Evolutionary conservation across 2,329 filamentous ascomycete genomes (phyloP).

Genomic region (Talaromyces amestolkiae): DNA sequence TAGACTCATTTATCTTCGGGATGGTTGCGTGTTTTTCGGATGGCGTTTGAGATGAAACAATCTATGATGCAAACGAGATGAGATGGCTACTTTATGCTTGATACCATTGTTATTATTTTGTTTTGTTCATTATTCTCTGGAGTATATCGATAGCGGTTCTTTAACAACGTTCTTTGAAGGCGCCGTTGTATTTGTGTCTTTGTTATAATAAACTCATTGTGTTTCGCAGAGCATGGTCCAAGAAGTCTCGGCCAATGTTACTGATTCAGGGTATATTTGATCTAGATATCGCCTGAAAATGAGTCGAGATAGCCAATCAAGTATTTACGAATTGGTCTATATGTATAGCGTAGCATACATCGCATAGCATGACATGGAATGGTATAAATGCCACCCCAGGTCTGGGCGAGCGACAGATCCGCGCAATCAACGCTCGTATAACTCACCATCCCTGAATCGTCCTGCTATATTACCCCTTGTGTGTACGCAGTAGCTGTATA

Average conservation of each 20-base stretch:
- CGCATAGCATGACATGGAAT: background rate
- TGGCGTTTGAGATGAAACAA: background rate
- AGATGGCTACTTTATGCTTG: background rate
- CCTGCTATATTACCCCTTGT: background rate
- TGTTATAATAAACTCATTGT: background rate
- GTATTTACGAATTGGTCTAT: background rate
- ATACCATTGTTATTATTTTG: background rate
- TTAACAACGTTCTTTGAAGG: background rate
- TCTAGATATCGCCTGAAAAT: background rate
- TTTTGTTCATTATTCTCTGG: background rate
- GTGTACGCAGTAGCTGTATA: background rate
- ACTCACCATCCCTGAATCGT: background rate
- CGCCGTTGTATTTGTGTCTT: background rate
- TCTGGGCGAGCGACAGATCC: background rate
- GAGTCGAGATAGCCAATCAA: background rate
- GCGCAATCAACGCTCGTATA: background rate
- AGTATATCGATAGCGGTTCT: background rate
- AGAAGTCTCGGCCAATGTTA: background rate
- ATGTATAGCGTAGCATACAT: background rate
- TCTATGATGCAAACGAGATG: background rate
- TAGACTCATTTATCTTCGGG: conserved; percentile 1
- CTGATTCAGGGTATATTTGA: background rate
- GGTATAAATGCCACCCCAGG: background rate
- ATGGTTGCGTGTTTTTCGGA: background rate
- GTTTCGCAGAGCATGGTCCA: background rate